phyloP scores from a whole-genome alignment of 129 eudicot species.

The Flaveria bidentis region DNA sequence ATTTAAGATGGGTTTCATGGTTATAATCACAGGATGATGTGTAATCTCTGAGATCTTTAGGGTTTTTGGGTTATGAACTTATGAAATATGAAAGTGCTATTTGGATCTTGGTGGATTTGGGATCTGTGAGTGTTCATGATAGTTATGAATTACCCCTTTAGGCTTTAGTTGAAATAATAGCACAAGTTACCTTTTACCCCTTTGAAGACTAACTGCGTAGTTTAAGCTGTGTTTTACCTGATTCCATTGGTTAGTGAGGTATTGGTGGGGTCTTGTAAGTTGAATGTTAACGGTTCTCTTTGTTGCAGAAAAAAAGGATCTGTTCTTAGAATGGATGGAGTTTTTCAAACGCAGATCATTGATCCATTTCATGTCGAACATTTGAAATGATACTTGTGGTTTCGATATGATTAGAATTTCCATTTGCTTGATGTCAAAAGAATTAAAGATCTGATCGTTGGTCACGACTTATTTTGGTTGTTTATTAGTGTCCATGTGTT shows the following conservation, averaged over 20 bases:
- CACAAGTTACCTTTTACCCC: no score
- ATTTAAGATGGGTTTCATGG: constrained; percentile 12
- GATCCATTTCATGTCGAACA: background rate
- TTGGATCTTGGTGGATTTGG: constrained; percentile 18
- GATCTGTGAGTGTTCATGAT: constrained; percentile 5
- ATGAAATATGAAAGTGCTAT: background rate
- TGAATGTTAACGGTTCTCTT: no score
- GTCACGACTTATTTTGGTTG: background rate
- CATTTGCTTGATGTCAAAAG: background rate
- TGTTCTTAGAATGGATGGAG: background rate
- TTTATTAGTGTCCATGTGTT: background rate
- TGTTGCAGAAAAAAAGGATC: background rate
- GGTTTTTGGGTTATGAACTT: background rate
- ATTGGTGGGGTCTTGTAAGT: background rate
- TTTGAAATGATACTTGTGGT: background rate
- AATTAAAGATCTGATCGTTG: background rate
- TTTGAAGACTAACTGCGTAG: background rate
- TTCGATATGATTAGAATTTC: background rate
- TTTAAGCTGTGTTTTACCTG: background rate
- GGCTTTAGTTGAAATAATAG: background rate
- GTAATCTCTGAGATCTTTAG: background rate
- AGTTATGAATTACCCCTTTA: background rate
- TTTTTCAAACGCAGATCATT: background rate
- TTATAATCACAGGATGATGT: background rate
- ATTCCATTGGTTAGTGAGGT: background rate